Evolutionary conservation across 2,329 filamentous ascomycete species (phyloP).

Genomic region (Orbilia javanica): DNA sequence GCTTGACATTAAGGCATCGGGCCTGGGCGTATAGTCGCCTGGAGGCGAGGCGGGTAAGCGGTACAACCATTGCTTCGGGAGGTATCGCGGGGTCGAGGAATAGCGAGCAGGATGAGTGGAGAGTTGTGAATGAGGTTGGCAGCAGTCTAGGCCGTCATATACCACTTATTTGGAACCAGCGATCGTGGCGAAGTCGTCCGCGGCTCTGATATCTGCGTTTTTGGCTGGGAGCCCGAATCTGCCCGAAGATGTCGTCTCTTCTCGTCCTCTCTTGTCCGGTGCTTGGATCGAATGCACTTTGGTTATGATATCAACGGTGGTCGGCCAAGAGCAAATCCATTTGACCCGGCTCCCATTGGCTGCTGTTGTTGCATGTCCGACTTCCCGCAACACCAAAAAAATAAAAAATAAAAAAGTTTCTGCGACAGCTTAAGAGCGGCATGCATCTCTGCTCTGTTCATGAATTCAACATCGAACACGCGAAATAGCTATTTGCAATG

Average conservation of each 20-base stretch:
- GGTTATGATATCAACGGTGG: constrained; percentile 47
- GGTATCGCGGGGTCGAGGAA: constrained; percentile 52
- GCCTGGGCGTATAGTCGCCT: constrained; percentile 42
- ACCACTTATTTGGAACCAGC: constrained; percentile 1
- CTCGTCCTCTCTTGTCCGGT: neutral
- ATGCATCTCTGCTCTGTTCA: constrained; percentile 1
- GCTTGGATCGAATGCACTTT: neutral
- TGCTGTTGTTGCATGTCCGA: neutral
- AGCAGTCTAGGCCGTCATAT: constrained; percentile 44
- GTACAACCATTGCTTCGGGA: constrained; percentile 43
- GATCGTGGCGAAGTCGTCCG: neutral
- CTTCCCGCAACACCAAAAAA: constrained; percentile 31
- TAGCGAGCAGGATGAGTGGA: constrained; percentile 13
- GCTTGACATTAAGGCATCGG: constrained; percentile 46
- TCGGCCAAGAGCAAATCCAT: constrained; percentile 42
- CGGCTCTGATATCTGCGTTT: constrained; percentile 7
- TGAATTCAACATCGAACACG: constrained; percentile 7
- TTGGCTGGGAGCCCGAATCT: constrained; percentile 40
- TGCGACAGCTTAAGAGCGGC: constrained; percentile 26
- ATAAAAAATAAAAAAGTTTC: constrained; percentile 53
- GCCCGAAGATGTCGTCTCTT: constrained; percentile 26
- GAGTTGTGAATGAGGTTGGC: constrained; percentile 24
- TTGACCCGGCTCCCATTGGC: constrained; percentile 51
- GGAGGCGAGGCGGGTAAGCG: constrained; percentile 52
- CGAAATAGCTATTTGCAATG: constrained; percentile 64